Evolutionary conservation across 441 rosid genomes (phyloP).

Genomic region (Macaranga tanarius): DNA sequence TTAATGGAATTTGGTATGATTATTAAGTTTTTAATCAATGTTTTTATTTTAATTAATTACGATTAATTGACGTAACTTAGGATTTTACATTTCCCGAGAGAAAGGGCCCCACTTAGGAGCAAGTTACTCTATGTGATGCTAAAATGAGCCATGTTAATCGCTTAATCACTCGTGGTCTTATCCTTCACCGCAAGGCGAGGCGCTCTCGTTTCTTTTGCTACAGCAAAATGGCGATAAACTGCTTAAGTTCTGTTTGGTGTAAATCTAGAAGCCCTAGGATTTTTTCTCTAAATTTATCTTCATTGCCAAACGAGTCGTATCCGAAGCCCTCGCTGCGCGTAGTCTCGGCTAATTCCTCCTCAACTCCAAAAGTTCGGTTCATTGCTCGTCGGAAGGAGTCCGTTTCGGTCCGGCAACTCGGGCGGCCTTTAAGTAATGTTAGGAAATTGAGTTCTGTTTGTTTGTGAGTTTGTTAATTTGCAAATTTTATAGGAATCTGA

Average conservation of each 20-base stretch:
- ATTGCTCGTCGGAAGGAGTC: conserved; percentile 76
- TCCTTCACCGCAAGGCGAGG: background rate
- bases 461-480: conserved; percentile 1
- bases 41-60: no score
- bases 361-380: conserved; percentile 67
- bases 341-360: conserved; percentile 40
- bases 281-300: conserved; percentile 23
- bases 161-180: background rate
- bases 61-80: no score
- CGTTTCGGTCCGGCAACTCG: conserved; percentile 62
- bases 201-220: background rate
- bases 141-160: background rate
- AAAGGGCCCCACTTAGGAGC: no score
- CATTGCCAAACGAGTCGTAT: conserved; percentile 15
- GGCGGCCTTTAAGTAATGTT: conserved; percentile 79
- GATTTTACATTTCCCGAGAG: no score
- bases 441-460: conserved; percentile 6
- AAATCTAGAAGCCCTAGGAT: conserved; percentile 30
- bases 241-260: conserved; percentile 30
- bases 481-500: background rate
- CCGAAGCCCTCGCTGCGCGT: conserved; percentile 36
- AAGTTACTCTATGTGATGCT: background rate
- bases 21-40: background rate
- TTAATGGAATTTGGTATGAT: no score
- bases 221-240: conserved; percentile 27